These are phyloP conservation scores for Lagenidium sp. DNA, from an alignment of 352 stramenopile species.

Conservation along the genomic window DNA sequence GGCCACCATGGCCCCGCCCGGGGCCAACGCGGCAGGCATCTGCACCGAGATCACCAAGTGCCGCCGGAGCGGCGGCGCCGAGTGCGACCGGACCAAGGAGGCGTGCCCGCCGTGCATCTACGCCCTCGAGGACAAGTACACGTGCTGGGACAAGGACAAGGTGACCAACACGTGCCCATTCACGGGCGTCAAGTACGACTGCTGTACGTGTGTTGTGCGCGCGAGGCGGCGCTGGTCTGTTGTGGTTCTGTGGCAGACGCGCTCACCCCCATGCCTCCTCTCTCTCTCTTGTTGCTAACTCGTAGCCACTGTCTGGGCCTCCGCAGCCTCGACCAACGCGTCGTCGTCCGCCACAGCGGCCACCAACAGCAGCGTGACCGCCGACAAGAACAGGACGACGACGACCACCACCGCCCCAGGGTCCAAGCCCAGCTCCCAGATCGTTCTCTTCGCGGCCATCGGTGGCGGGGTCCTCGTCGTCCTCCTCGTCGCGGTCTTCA, in stretches of 20 bases:
- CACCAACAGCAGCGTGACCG: slow-evolving; percentile 8
- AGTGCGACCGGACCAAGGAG: slow-evolving; percentile 18
- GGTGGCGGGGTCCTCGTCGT: slow-evolving; percentile 40
- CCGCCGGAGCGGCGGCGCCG: slow-evolving; percentile 2
- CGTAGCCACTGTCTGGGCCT: slow-evolving; percentile 1
- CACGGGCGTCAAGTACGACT: slow-evolving; percentile 57
- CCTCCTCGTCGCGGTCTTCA: slow-evolving; percentile 28
- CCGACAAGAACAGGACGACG: slow-evolving; percentile 4
- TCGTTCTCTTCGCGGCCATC: slow-evolving; percentile 45
- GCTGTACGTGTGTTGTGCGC: slow-evolving; percentile 32
- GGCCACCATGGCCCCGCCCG: too few species aligned
- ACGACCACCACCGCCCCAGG: slow-evolving; percentile 13
- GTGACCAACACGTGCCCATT: slow-evolving; percentile 58
- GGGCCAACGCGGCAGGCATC: slow-evolving; percentile 2
- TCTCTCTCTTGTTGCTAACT: slow-evolving; percentile 21
- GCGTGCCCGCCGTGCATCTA: slow-evolving; percentile 61
- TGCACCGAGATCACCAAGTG: slow-evolving; percentile 12
- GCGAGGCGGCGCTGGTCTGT: slow-evolving; percentile 1
- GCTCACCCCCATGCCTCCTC: too few species aligned
- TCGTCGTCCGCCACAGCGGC: slow-evolving; percentile 1
- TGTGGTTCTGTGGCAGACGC: slow-evolving; percentile 1
- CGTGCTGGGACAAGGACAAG: slow-evolving; percentile 57
- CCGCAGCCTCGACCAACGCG: slow-evolving; percentile 1
- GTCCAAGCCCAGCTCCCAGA: slow-evolving; percentile 2
- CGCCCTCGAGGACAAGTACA: slow-evolving; percentile 31